Evolutionary conservation across 2,329 filamentous ascomycete species (phyloP), one percentile per base, ranked within the genome.

Genomic region (Alternaria postmessia): DNA sequence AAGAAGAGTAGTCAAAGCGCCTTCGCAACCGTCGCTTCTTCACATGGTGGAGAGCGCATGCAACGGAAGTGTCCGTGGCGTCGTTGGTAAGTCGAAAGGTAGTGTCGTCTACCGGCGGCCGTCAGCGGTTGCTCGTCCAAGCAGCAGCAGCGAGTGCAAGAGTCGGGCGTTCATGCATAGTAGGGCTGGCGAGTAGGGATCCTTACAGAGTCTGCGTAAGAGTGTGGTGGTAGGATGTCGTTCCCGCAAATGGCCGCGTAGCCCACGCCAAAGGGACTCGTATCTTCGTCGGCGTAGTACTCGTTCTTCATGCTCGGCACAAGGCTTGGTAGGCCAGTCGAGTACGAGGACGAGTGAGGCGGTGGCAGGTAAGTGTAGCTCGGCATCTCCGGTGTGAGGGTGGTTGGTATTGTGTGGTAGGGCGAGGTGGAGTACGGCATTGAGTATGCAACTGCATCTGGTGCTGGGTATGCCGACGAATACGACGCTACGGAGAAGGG

Each of bases 151-250:
- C 2, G 14, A 36, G 32, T 36, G 32, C 32, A 73, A 72, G 69
- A 73, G 72, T 51, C 69, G 67, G 67, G 59, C 57, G 57, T 67
- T 67, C 63, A 76, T 67, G 76, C 72, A 70, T 74, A 78, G 65
- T 77, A 78, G 61, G 71, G 65, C 67, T 77, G 76, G 67, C 75
- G 74, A 73, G 74, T 69, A 64, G 76, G 82, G 78, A 81, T 81
- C 89, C 88, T 90, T 89, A 93, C 91, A 78, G 87, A 86, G 69
- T 88, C 83, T 76, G 90, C 87, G 82, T 91, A 92, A 26, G 86
- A 82, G 68, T 86, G 84, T 59, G 83, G 81, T 60, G 83, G 80
- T 74, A 84, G 84, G 69, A 90, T 85, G 69, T 91, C 89, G 75
- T 91, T 86, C 51, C 83, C 59, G 86, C 83, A 77, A 63, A 90